phyloP scores from a whole-genome alignment of 495 filamentous ascomycete species.

The Friedmanniomyces endolithicus region DNA sequence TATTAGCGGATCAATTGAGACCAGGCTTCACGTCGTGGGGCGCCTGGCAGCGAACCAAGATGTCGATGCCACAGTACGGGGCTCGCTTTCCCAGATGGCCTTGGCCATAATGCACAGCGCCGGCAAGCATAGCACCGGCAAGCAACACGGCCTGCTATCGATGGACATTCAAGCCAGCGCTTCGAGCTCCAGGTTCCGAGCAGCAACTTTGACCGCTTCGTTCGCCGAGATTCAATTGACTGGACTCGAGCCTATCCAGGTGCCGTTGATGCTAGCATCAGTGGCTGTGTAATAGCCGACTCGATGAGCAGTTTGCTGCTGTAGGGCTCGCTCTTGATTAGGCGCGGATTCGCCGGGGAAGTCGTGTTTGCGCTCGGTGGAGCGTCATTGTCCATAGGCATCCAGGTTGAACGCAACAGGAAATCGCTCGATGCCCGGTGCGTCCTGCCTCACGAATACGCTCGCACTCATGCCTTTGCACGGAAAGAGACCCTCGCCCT shows the following conservation, averaged over 20 bases:
- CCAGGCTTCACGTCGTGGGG: slow-evolving; percentile 20
- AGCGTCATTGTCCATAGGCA: slow-evolving; percentile 21
- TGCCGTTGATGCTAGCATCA: no score
- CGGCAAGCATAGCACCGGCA: slow-evolving; percentile 18
- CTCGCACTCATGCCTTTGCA: slow-evolving; percentile 21
- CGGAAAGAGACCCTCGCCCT: slow-evolving; percentile 27
- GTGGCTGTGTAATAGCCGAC: slow-evolving; percentile 19
- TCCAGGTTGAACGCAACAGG: slow-evolving; percentile 26
- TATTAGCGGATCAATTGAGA: slow-evolving; percentile 12
- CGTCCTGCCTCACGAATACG: slow-evolving; percentile 28
- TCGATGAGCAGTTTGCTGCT: slow-evolving; percentile 23
- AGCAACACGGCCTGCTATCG: not conserved
- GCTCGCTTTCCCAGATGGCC: slow-evolving; percentile 2
- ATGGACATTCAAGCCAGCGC: not conserved
- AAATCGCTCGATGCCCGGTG: slow-evolving; percentile 26
- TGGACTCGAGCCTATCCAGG: slow-evolving; percentile 24
- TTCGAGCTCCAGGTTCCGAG: slow-evolving; percentile 1
- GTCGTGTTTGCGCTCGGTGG: not conserved
- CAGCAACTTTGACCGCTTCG: slow-evolving; percentile 8
- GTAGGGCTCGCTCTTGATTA: slow-evolving; percentile 3
- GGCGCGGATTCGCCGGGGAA: not conserved
- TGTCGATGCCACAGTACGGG: slow-evolving; percentile 10
- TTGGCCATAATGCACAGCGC: slow-evolving; percentile 26
- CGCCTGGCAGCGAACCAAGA: slow-evolving; percentile 18
- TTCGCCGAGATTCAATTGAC: slow-evolving; percentile 21